Evolutionary conservation across 495 filamentous ascomycete genomes (phyloP), one percentile per base, ranked within the genome.

Genomic region (Aspergillus funiculosus): DNA sequence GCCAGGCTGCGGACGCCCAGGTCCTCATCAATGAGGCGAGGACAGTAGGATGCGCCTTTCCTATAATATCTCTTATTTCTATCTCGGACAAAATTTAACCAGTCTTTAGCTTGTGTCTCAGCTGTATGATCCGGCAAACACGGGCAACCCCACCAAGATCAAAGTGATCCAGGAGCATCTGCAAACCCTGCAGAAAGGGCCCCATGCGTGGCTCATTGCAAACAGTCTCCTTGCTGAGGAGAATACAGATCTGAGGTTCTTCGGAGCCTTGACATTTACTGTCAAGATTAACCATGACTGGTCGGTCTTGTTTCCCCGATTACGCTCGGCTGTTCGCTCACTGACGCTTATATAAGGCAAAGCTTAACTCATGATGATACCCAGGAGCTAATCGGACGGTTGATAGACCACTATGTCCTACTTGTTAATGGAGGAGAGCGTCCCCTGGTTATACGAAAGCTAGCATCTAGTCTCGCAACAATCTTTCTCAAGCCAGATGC

Each of bases 221-320:
- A 78, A 89, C 56, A 75, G 74, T 13, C 73, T 97, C 9, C 66
- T 95, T 14, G 58, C 67, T 22, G 79, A 74, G 48, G 67, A 75
- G 2, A 78, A 81, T 53, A 75, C 82, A 21, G 79, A 89, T 39
- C 79, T 89, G 55, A 80, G 85, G 29, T 98, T 96, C 69, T 95
- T 89, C 61, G 92, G 86, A n/a, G 92, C 91, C 22, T 73, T 94
- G 48, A 96, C 90, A 0, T 87, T 95, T 55, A 92, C 83, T 11
- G 82, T 96, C 36, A 96, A 96, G 67, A 72, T 96, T 38, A 95
- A 96, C 52, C 76, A 78, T 25, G 85, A 91, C 59, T 86, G 78
- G 86, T 86, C 67, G 39, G 65, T 53, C 7, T 22, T 18, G 18
- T 25, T 29, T 40, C 14, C 2, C 15, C 28, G 6, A 28, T 11